phyloP scores from a whole-genome alignment of 2,329 filamentous ascomycete genomes.

The Pyricularia sp. region DNA sequence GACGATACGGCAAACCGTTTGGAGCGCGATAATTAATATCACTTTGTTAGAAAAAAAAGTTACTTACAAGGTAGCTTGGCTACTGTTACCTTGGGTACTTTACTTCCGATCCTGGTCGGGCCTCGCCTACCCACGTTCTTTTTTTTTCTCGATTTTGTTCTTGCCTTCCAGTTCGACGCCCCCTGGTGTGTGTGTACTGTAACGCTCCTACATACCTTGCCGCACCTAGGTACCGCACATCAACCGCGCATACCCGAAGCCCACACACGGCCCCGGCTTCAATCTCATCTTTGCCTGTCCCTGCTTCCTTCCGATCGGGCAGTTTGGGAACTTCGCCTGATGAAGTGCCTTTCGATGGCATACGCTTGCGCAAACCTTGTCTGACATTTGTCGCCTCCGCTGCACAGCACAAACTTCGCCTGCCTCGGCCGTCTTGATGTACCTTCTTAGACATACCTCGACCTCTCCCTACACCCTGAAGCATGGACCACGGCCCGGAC shows the following conservation, averaged over 20 bases:
- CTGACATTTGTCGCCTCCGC: conserved; percentile 3
- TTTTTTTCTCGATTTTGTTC: neutral
- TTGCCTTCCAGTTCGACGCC: neutral
- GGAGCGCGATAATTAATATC: neutral
- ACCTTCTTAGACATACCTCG: neutral
- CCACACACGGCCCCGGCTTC: neutral
- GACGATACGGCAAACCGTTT: neutral
- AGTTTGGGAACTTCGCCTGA: neutral
- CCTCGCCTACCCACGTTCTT: neutral
- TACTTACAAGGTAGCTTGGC: no score
- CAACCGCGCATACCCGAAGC: neutral
- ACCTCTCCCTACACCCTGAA: conserved; percentile 13
- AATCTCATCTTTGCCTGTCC: neutral
- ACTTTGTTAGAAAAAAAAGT: neutral
- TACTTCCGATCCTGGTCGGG: neutral
- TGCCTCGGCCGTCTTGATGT: conserved; percentile 2
- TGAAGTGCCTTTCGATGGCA: neutral
- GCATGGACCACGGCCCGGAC: conserved; percentile 53
- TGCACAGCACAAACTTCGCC: neutral
- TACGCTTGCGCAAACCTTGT: conserved; percentile 2
- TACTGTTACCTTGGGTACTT: neutral
- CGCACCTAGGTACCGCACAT: neutral
- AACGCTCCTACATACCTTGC: neutral
- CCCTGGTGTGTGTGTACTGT: neutral
- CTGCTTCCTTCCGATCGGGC: neutral